Evolutionary conservation across 805 yeast species (phyloP).

Genomic region (Myxozyma lipomycoides): DNA sequence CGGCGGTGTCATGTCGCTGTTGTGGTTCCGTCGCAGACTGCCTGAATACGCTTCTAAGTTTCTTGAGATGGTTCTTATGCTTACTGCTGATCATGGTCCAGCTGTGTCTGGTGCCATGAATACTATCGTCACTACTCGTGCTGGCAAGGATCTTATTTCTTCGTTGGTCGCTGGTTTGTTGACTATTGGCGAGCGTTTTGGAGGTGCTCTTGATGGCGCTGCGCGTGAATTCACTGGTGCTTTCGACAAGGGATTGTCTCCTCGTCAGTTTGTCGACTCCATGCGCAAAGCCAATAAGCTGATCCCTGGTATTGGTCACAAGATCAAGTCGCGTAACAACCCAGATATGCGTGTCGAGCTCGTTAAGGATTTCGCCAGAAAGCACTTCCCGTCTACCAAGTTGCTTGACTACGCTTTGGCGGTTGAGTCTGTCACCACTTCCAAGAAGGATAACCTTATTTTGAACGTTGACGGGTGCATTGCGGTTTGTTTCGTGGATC

Average conservation of each 20-base stretch:
- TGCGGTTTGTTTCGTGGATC: slow-evolving; percentile 45
- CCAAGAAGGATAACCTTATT: slow-evolving; percentile 47
- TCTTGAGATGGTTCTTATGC: slow-evolving; percentile 48
- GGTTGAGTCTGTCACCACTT: slow-evolving; percentile 48
- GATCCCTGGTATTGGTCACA: slow-evolving; percentile 48
- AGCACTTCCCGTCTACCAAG: slow-evolving; percentile 44
- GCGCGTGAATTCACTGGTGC: slow-evolving; percentile 46
- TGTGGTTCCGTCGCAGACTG: slow-evolving; percentile 46
- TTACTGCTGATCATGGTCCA: slow-evolving; percentile 49
- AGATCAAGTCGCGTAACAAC: slow-evolving; percentile 47
- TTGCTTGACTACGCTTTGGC: slow-evolving; percentile 46
- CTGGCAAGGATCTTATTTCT: slow-evolving; percentile 47
- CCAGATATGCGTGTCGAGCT: slow-evolving; percentile 49
- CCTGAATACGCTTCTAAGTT: slow-evolving; percentile 45
- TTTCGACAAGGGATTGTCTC: slow-evolving; percentile 44
- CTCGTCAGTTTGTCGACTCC: slow-evolving; percentile 45
- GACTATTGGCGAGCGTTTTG: slow-evolving; percentile 46
- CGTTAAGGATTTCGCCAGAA: slow-evolving; percentile 45
- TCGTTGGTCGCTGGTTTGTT: slow-evolving; percentile 45
- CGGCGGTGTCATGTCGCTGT: slow-evolving; percentile 47
- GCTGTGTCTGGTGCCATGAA: slow-evolving; percentile 49
- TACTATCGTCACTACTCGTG: slow-evolving; percentile 47
- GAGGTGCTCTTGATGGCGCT: slow-evolving; percentile 48
- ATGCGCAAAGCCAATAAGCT: slow-evolving; percentile 48
- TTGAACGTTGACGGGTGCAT: slow-evolving; percentile 47